Base-by-base conservation (phyloP, 805 yeast species). In the Monosporozyma aerobia region DNA sequence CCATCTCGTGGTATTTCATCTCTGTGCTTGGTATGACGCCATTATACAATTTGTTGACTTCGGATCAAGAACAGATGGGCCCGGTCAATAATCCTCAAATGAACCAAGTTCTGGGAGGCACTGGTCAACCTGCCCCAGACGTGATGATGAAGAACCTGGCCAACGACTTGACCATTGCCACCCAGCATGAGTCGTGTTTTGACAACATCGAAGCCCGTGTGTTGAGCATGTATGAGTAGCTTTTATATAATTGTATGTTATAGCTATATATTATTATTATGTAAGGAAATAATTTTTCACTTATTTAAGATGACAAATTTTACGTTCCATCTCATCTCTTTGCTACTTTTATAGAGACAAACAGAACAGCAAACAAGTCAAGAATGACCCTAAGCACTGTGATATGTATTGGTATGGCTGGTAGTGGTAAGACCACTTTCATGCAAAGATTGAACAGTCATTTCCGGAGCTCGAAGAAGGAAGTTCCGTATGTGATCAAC, bases 401-500 rank as follows among this genome's bases (percentile, higher is more conserved):
- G 48, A 62, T 78, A n/a, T 77, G 81, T 59, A 77, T 80, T 53
- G 84, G 84, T 53, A 80, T 80, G 84, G 84, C 88, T 65, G 82
- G 81, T 37, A 84, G 95, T 50, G 99, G 99, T 63, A 94, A 94
- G 70, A 92, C 99, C 71, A 94, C 99, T 9, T 94, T 94, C 67
- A 84, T 94, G 89, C 99, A 94, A 69, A 74, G 99, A 57, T 74
- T 94, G 55, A 92, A 92, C 70, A 80, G 97, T 0, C 95, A 94
- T 68, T 73, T 94, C 35, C 96, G 90, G 64, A 55, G 87, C 35
- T 74, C 79, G 54, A 77, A 83, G 56, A 77, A 83, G 56, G 77
- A 85, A 54, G 69, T 71, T 22, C 98, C 99, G 10, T 94, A 94
- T 69, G 95, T 92, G 29, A 80, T 94, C 54, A 94, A 94, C 65